Conservation (phyloP, 208 protist genomes). For the Strigomonas culicis region DNA sequence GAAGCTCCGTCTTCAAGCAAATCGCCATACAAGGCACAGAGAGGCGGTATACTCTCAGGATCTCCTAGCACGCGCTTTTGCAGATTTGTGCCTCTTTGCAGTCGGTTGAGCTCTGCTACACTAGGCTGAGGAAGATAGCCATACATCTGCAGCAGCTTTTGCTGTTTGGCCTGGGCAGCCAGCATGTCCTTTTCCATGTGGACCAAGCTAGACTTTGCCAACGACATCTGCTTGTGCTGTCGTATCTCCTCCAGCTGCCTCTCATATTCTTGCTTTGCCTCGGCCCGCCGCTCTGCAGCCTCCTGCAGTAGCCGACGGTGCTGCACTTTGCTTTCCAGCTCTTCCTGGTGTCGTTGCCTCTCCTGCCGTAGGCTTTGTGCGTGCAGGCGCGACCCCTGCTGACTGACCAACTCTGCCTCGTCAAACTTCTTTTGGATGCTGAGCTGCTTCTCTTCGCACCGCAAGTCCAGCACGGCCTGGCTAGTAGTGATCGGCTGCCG, state of each 20-base stretch:
- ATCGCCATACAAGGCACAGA: slow-evolving; percentile 58
- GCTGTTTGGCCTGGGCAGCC: slow-evolving; percentile 40
- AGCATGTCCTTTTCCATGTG: slow-evolving; percentile 60
- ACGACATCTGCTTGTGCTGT: slow-evolving; percentile 10
- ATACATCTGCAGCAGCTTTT: slow-evolving; percentile 27
- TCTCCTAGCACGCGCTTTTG: slow-evolving; percentile 44
- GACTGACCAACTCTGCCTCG: slow-evolving; percentile 25
- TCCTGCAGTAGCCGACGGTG: slow-evolving; percentile 14
- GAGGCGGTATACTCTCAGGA: slow-evolving; percentile 37
- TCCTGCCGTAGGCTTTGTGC: slow-evolving; percentile 2
- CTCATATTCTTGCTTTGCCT: slow-evolving; percentile 1
- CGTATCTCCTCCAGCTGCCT: slow-evolving; percentile 15
- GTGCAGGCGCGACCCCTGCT: slow-evolving; percentile 16
- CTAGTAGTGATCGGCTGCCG: slow-evolving; percentile 35
- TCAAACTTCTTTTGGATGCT: slow-evolving; percentile 23
- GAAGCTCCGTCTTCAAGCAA: slow-evolving; percentile 15
- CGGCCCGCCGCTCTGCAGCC: slow-evolving; percentile 8
- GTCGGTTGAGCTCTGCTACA: slow-evolving; percentile 20
- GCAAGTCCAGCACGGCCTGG: slow-evolving; percentile 18
- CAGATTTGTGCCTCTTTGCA: slow-evolving; percentile 47
- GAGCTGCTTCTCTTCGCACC: slow-evolving; percentile 35
- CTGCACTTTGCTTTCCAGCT: slow-evolving; percentile 14
- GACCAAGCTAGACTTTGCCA: slow-evolving; percentile 27
- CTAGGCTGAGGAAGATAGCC: slow-evolving; percentile 13
- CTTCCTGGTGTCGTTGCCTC: background rate